Evolutionary conservation across 768 basidiomycete species (phyloP), one percentile per base, ranked within the genome.

Genomic region (Lepiota venenata): DNA sequence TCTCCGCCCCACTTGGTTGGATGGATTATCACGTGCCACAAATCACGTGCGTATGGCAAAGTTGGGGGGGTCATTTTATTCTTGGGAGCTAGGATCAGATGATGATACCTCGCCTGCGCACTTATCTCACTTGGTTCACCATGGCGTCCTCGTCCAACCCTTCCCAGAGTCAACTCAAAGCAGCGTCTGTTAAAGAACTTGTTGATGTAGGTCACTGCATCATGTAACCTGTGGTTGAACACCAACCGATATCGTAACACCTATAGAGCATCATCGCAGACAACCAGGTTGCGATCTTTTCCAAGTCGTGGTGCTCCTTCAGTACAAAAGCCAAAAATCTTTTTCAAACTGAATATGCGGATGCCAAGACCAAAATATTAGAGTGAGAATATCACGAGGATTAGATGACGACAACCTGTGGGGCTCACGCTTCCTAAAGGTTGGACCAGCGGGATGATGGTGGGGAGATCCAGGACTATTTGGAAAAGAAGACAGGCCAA

Each of bases 371-470:
- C 18, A 59, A 64, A 27, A 66, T 83, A 40, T 58, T 75, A 47
- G 83, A 85, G 83, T 85, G 56, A 39, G 78, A 67, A 2, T 3
- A 21, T 8, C 6, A 10, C 21, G 43, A 10, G 4, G 22, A 32
- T 9, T 32, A 37, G 27, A 25, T 25, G 25, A 25, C 25, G n/a
- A 25, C 25, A n/a, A n/a, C n/a, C n/a, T n/a, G n/a, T n/a, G n/a
- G 27, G 10, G 8, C 38, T 41, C 18, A 55, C 32, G 10, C 20
- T n/a, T 16, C 18, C 38, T 32, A 47, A 87, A 32, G 88, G 64
- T 70, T 91, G 45, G 84, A 90, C 65, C 58, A 73, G 47, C 70
- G 70, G 27, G 72, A 80, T 0, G 84, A 92, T 36, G 87, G 82
- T 9, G 15, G 57, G 15, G 82, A 63, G 0, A 88, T 92, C 52